Evolutionary conservation across 2,329 filamentous ascomycete genomes (phyloP), one percentile per base, ranked within the genome.

Genomic region (Fusarium metavorans): DNA sequence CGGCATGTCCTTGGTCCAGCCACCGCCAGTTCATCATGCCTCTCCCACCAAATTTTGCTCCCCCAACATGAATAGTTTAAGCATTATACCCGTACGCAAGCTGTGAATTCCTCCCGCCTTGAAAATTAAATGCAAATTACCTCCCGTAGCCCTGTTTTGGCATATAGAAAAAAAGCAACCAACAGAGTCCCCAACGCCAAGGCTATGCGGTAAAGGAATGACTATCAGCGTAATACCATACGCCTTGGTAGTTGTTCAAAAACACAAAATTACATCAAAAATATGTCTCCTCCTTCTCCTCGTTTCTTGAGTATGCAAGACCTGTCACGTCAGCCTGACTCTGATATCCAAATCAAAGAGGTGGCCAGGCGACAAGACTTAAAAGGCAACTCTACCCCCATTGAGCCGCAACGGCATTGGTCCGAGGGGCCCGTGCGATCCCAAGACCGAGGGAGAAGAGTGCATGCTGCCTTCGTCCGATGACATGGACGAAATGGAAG

Each of bases 401-500:
- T 85, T 84, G 30, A 84, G 75, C 39, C 83, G 81, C 60, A 83
- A 74, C 20, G 80, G 81, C 35, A 79, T 71, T 6, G 80, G 76
- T 20, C 80, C 81, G 20, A 82, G 73, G 50, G 79, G 79, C 18
- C 78, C 82, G 68, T 81, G 81, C 13, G 81, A 70, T 52, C 81
- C 82, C 13, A 83, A 77, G 25, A 79, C 70, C 11, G 77, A 79
- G 13, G 69, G 54, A 20, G 82, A 79, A 14, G 81, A 75, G 39
- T 81, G 79, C 64, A 80, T 80, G 62, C 78, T 80, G 58, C 78
- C 79, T 63, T 83, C 84, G 57, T 85, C 83, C 6, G 84, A 85
- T 10, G 83, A 84, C 73, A 84, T 81, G 48, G 83, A 85, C 25
- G 83, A 84, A 54, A 85, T 80, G 18, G 84, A 85, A 18, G 83